These are phyloP conservation scores for Multifurca ochricompacta DNA, from an alignment of 768 basidiomycete genomes.

Conservation along the genomic window DNA sequence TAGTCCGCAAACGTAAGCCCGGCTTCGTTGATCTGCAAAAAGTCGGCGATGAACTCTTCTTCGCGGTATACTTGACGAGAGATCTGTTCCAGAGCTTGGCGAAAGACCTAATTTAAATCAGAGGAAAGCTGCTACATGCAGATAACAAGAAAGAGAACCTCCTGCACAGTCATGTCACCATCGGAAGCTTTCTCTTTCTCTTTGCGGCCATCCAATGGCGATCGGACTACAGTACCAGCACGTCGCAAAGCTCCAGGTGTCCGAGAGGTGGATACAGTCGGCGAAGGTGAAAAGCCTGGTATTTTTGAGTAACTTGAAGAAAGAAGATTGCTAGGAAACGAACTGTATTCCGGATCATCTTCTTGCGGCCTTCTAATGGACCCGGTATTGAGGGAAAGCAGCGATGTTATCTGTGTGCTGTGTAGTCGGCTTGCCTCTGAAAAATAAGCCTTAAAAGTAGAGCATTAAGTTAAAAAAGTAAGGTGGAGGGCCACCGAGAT, in stretches of 20 bases:
- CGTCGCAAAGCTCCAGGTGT: slow-evolving; percentile 60
- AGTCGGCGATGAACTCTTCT: slow-evolving; percentile 83
- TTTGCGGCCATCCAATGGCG: slow-evolving; percentile 50
- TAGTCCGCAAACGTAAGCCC: slow-evolving; percentile 93
- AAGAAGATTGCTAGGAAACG: background rate
- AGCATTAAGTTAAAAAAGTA: background rate
- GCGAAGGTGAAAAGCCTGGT: slow-evolving; percentile 25
- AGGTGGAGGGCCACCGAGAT: background rate
- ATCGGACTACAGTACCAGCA: slow-evolving; percentile 79
- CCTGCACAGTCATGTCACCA: slow-evolving; percentile 60
- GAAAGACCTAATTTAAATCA: slow-evolving; percentile 51
- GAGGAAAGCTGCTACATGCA: background rate
- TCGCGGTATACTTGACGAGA: slow-evolving; percentile 71
- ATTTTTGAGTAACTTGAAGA: background rate
- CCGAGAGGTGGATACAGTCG: slow-evolving; percentile 38
- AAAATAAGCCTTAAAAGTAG: slow-evolving; percentile 68
- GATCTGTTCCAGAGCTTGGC: slow-evolving; percentile 66
- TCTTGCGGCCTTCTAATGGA: slow-evolving; percentile 69
- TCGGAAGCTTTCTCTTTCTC: slow-evolving; percentile 51
- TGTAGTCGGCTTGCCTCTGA: slow-evolving; percentile 79
- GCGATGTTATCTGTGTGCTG: slow-evolving; percentile 65
- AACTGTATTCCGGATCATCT: slow-evolving; percentile 48
- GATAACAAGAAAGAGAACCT: slow-evolving; percentile 38
- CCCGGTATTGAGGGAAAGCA: slow-evolving; percentile 51
- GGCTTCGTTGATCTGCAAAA: slow-evolving; percentile 85